Percentiles rank a stretch among this genome's conserved stretches.
These are phyloP conservation scores for Musa acuminata DNA, from an alignment of 176 grass and related monocot genomes.

Conservation along the genomic window DNA sequence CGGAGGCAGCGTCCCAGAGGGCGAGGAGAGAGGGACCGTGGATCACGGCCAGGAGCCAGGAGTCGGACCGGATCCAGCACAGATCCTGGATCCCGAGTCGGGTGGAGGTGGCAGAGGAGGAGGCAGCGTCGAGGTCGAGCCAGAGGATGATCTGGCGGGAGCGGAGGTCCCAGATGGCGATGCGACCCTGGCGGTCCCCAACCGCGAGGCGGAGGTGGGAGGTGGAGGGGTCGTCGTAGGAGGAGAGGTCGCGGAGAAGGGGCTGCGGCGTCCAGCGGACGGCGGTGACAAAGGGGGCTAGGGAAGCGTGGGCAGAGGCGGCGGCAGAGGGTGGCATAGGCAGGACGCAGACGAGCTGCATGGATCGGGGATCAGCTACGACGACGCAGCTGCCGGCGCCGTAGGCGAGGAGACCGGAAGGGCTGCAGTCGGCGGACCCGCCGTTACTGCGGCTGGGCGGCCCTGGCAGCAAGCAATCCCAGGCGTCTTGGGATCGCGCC, in stretches of 20 bases:
- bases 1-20: conserved; percentile 59
- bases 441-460: conserved; percentile 79
- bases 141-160: conserved; percentile 55
- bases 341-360: conserved; percentile 80
- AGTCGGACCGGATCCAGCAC: conserved; percentile 77
- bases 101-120: conserved; percentile 22
- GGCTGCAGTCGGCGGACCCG: conserved; percentile 74
- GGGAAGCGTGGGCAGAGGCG: conserved; percentile 17
- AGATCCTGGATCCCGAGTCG: conserved; percentile 72
- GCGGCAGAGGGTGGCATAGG: conserved; percentile 59
- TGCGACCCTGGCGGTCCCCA: conserved; percentile 78
- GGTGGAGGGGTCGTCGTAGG: conserved; percentile 34
- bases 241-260: conserved; percentile 29
- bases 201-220: conserved; percentile 62
- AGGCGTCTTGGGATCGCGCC: conserved; percentile 31
- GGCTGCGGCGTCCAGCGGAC: conserved; percentile 40
- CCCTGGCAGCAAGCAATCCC: conserved; percentile 59
- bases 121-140: conserved; percentile 58
- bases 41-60: conserved; percentile 76
- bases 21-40: conserved; percentile 77
- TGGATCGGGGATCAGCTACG: conserved; percentile 71
- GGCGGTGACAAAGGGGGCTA: conserved; percentile 39
- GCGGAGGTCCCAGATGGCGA: conserved; percentile 81
- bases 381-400: conserved; percentile 88
- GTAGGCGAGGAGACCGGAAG: conserved; percentile 73